These are phyloP conservation scores for Pythium rhizo-oryzae DNA, from an alignment of 352 stramenopile species.

Conservation along the genomic window DNA sequence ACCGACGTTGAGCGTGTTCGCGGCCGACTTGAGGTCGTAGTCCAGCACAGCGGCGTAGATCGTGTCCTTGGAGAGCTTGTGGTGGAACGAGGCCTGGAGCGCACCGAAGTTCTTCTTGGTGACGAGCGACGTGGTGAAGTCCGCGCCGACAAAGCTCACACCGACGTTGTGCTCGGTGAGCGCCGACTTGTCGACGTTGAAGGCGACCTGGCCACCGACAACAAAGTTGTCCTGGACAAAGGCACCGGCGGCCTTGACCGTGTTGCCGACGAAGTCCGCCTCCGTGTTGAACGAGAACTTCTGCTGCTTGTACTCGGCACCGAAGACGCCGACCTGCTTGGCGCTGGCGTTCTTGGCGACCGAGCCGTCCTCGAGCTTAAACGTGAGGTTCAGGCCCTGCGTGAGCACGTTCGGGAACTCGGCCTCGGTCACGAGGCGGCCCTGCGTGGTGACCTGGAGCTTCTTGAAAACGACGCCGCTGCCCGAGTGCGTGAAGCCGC, in stretches of 20 bases:
- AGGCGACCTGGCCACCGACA: constrained; percentile 68
- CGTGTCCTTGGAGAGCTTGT: constrained; percentile 76
- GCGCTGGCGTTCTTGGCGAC: constrained; percentile 73
- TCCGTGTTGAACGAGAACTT: constrained; percentile 75
- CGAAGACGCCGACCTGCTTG: constrained; percentile 75
- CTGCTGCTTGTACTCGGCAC: constrained; percentile 79
- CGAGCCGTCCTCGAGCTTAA: constrained; percentile 85
- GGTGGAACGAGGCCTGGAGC: constrained; percentile 81
- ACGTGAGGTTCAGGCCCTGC: constrained; percentile 76
- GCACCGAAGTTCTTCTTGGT: constrained; percentile 86
- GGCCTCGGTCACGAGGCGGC: constrained; percentile 73
- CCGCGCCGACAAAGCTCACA: constrained; percentile 62
- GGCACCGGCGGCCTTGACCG: constrained; percentile 54
- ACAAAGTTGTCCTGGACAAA: constrained; percentile 68
- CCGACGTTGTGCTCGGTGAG: constrained; percentile 82
- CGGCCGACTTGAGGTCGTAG: constrained; percentile 84
- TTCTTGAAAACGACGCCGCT: constrained; percentile 84
- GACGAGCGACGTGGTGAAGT: constrained; percentile 73
- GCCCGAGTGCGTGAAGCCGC: constrained; percentile 69
- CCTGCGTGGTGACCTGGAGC: constrained; percentile 84
- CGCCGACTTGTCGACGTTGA: constrained; percentile 83
- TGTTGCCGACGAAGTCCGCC: constrained; percentile 77
- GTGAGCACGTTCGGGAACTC: constrained; percentile 80
- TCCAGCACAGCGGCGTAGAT: constrained; percentile 79
- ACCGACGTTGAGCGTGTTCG: constrained; percentile 78